Conservation (phyloP, 2,329 filamentous ascomycete genomes). For the Verruconis gallopava region DNA sequence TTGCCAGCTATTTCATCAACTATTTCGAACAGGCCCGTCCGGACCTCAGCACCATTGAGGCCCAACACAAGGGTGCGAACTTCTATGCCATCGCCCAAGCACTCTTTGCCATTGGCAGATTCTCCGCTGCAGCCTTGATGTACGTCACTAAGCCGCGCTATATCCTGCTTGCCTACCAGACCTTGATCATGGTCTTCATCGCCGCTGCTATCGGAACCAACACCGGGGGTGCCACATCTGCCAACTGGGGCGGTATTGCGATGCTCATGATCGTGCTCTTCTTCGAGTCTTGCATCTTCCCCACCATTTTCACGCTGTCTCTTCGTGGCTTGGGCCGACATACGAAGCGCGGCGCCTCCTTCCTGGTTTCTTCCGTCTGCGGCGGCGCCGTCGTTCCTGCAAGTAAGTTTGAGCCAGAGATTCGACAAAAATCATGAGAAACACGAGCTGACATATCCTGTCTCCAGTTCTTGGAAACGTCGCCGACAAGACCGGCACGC, state of each 20-base stretch:
- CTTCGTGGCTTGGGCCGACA: slow-evolving; percentile 26
- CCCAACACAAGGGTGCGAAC: slow-evolving; percentile 24
- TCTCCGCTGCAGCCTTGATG: slow-evolving; percentile 26
- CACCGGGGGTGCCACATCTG: slow-evolving; percentile 16
- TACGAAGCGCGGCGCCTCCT: slow-evolving; percentile 27
- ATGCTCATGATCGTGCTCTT: slow-evolving; percentile 27
- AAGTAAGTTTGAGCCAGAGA: too few relatives aligned
- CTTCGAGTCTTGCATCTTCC: slow-evolving; percentile 27
- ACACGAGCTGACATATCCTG: too few relatives aligned
- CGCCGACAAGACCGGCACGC: slow-evolving; percentile 20
- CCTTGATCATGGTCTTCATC: slow-evolving; percentile 25
- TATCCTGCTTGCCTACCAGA: slow-evolving; percentile 24
- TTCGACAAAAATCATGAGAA: too few relatives aligned
- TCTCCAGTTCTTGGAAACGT: slow-evolving; percentile 25
- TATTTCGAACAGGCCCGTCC: slow-evolving; percentile 24
- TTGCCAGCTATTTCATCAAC: slow-evolving; percentile 37
- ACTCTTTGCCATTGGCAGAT: slow-evolving; percentile 25
- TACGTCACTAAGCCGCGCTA: slow-evolving; percentile 24
- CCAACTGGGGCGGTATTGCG: slow-evolving; percentile 25
- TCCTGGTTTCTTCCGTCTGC: slow-evolving; percentile 24
- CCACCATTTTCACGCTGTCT: slow-evolving; percentile 25
- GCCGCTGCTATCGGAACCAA: slow-evolving; percentile 21
- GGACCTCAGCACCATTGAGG: slow-evolving; percentile 15
- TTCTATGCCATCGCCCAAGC: slow-evolving; percentile 27
- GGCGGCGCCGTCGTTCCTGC: slow-evolving; percentile 25